Conservation (phyloP, 140 eudicot species). For the Erigeron philadelphicus region DNA sequence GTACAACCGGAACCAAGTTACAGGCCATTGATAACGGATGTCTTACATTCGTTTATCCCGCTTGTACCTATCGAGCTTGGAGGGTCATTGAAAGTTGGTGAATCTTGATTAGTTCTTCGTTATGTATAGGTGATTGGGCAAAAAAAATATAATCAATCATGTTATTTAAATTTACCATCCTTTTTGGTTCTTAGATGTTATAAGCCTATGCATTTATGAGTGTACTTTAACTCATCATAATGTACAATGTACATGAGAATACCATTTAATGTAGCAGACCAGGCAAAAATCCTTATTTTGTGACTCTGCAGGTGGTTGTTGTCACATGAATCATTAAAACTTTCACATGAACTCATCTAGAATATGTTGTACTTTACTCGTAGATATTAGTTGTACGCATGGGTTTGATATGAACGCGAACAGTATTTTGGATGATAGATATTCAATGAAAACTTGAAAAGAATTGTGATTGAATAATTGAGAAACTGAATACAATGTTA, state of each 20-base stretch:
- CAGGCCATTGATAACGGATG: conserved; percentile 82
- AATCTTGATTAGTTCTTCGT: conserved; percentile 18
- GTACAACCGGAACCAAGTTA: conserved; percentile 97
- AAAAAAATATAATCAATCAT: neutral
- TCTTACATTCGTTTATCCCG: conserved; percentile 87
- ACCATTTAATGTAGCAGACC: conserved; percentile 23
- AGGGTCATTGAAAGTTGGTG: conserved; percentile 56
- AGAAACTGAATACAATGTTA: conserved; percentile 27
- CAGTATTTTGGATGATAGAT: neutral
- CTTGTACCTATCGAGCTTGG: conserved; percentile 94
- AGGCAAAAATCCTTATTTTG: conserved; percentile 26
- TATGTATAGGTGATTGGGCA: conserved; percentile 17
- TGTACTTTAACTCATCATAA: conserved; percentile 16
- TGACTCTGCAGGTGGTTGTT: conserved; percentile 32
- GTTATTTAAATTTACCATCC: neutral
- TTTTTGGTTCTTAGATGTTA: conserved; percentile 9
- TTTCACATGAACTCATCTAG: conserved; percentile 26
- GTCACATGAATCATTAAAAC: conserved; percentile 5
- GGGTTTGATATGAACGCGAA: neutral
- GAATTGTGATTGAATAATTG: conserved; percentile 12
- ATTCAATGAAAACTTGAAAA: conserved; percentile 4
- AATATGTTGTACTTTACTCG: conserved; percentile 15
- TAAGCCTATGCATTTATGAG: conserved; percentile 15
- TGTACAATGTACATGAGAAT: conserved; percentile 24
- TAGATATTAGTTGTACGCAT: neutral